These are phyloP conservation scores for Calonectria hongkongensis DNA, from an alignment of 2,329 filamentous ascomycete genomes.

Conservation along the genomic window DNA sequence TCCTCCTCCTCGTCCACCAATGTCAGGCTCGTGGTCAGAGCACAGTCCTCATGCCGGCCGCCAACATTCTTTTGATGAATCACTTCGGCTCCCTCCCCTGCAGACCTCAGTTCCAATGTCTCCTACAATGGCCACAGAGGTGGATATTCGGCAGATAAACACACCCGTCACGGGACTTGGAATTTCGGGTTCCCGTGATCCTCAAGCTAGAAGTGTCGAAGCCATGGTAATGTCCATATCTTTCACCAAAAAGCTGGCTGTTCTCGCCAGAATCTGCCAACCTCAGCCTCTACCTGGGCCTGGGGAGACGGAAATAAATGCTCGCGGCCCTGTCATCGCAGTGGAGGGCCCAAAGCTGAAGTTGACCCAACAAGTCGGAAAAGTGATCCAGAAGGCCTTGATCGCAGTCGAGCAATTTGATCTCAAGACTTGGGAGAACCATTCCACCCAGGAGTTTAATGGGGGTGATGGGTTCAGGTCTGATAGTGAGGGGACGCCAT, in stretches of 20 bases:
- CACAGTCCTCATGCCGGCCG: conserved; percentile 59
- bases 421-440: conserved; percentile 67
- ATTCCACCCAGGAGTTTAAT: conserved; percentile 47
- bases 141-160: conserved; percentile 54
- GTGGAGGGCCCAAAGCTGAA: conserved; percentile 82
- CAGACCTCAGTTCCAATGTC: conserved; percentile 65
- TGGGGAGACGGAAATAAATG: conserved; percentile 59
- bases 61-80: conserved; percentile 72
- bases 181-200: conserved; percentile 51
- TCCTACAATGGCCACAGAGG: conserved; percentile 50
- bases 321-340: conserved; percentile 87
- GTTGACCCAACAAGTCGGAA: conserved; percentile 74
- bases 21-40: conserved; percentile 55
- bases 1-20: conserved; percentile 71
- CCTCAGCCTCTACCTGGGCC: conserved; percentile 70
- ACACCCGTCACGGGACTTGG: conserved; percentile 56
- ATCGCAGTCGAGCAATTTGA: conserved; percentile 62
- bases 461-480: conserved; percentile 37
- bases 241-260: conserved; percentile 83
- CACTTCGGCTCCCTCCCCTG: conserved; percentile 72
- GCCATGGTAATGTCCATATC: conserved; percentile 85
- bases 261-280: conserved; percentile 85
- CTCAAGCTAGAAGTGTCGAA: conserved; percentile 71
- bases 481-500: conserved; percentile 42
- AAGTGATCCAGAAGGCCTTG: conserved; percentile 79